Conservation (phyloP, 1,284 basidiomycete genomes). For the Cutaneotrichosporon mucoides region DNA sequence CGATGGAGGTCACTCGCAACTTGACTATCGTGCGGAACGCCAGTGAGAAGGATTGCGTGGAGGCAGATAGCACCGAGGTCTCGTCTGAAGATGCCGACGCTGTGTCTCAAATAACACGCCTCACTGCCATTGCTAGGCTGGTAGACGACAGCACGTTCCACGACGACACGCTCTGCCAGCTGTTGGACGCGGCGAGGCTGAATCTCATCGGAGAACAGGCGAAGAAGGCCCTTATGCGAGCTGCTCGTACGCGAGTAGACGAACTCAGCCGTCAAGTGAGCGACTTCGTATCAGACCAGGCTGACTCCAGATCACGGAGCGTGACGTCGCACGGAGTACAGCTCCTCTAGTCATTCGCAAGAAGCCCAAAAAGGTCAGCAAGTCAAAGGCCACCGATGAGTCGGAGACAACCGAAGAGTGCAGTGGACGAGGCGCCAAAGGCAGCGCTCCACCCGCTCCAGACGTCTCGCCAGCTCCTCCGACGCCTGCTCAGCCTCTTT, state of each 20-base stretch:
- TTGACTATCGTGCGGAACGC: background rate
- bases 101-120: background rate
- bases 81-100: background rate
- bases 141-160: slow-evolving; percentile 42
- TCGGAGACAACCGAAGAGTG: no score
- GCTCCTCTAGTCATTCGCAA: slow-evolving; percentile 14
- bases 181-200: slow-evolving; percentile 42
- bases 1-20: background rate
- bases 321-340: background rate
- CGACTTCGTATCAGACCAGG: background rate
- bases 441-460: no score
- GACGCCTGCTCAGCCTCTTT: no score
- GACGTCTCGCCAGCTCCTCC: no score
- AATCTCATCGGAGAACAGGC: slow-evolving; percentile 45
- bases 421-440: no score
- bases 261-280: slow-evolving; percentile 36
- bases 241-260: slow-evolving; percentile 43
- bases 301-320: background rate
- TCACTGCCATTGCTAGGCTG: slow-evolving; percentile 13
- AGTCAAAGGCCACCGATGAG: no score
- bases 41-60: background rate
- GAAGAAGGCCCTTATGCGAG: slow-evolving; percentile 43
- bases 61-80: background rate
- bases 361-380: background rate
- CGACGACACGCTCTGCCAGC: slow-evolving; percentile 48